Evolutionary conservation across 177 flowering plant species (phyloP), one percentile per base, ranked within the genome.

Genomic region (Tripterygium wilfordii): DNA sequence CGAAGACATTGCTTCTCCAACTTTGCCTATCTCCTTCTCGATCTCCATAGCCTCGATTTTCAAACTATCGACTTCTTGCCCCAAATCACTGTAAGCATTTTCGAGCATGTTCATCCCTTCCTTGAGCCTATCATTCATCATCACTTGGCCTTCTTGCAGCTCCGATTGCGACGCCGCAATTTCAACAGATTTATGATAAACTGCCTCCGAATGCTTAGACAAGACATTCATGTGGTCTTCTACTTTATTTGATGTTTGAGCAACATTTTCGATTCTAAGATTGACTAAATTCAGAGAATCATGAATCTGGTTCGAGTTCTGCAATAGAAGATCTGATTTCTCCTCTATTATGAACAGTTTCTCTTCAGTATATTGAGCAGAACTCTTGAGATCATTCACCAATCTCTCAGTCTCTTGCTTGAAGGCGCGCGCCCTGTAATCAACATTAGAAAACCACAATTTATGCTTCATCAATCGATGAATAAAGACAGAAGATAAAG

Each of bases 401-500:
- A 86, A 30, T 44, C 81, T 79, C 73, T 83, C 85, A 0, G 79
- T 82, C 41, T 80, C 66, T 14, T 47, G 61, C 65, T 67, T 79
- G 46, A 87, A 87, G 3, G 77, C 71, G 38, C 68, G 62, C n/a
- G 68, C 45, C 77, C 91, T 86, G 61, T 14, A 33, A 52, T 12
- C 12, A 15, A 51, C 12, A 47, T 9, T 48, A 10, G 16, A 31
- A 37, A 42, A n/a, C n/a, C n/a, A n/a, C n/a, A n/a, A n/a, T n/a
- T n/a, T n/a, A n/a, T n/a, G n/a, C n/a, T n/a, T n/a, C n/a, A n/a
- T n/a, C n/a, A n/a, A n/a, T n/a, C n/a, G n/a, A n/a, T n/a, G n/a
- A n/a, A n/a, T n/a, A n/a, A n/a, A n/a, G n/a, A n/a, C n/a, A n/a
- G n/a, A n/a, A n/a, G n/a, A n/a, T n/a, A n/a, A n/a, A n/a, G n/a